Evolutionary conservation across 2,329 filamentous ascomycete species (phyloP).

Genomic region (Daldinia sp.): DNA sequence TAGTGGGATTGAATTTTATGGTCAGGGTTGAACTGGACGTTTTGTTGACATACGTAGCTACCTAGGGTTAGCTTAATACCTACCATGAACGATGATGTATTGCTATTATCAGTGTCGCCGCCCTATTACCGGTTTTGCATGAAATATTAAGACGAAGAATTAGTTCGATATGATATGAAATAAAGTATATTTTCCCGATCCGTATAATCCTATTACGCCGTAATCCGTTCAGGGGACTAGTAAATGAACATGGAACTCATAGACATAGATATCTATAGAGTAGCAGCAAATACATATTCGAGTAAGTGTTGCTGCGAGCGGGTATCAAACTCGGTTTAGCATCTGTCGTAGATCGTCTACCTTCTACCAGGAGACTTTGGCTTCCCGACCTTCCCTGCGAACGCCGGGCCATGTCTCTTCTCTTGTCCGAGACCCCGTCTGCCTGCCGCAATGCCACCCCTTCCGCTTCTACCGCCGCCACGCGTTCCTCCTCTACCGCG

Average conservation of each 20-base stretch:
- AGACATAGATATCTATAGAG: slow-evolving; percentile 7
- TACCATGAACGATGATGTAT: slow-evolving; percentile 13
- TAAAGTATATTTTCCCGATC: slow-evolving; percentile 11
- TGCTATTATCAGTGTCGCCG: background rate
- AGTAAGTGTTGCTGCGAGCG: slow-evolving; percentile 18
- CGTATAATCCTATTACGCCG: slow-evolving; percentile 8
- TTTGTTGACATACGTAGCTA: background rate
- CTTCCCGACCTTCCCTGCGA: slow-evolving; percentile 53
- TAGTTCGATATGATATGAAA: background rate
- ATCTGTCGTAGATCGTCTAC: slow-evolving; percentile 31
- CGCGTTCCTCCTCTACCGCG: slow-evolving; percentile 34
- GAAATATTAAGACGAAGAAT: too few relatives aligned
- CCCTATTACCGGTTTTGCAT: background rate
- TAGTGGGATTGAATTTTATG: background rate
- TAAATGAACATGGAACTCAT: background rate
- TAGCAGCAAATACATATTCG: background rate
- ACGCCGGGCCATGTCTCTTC: slow-evolving; percentile 54
- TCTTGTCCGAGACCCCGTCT: slow-evolving; percentile 61
- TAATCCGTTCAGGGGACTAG: background rate
- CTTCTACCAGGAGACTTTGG: slow-evolving; percentile 46
- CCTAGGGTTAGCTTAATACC: slow-evolving; percentile 10
- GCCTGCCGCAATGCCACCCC: slow-evolving; percentile 54
- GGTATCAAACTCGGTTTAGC: slow-evolving; percentile 33
- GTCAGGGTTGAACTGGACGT: too few relatives aligned
- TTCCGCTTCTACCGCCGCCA: slow-evolving; percentile 44